A percentile compares a stretch with the other conserved stretches of the same genome.
Evolutionary conservation across 352 stramenopile species (phyloP).

Genomic region (Phytophthora rubi): DNA sequence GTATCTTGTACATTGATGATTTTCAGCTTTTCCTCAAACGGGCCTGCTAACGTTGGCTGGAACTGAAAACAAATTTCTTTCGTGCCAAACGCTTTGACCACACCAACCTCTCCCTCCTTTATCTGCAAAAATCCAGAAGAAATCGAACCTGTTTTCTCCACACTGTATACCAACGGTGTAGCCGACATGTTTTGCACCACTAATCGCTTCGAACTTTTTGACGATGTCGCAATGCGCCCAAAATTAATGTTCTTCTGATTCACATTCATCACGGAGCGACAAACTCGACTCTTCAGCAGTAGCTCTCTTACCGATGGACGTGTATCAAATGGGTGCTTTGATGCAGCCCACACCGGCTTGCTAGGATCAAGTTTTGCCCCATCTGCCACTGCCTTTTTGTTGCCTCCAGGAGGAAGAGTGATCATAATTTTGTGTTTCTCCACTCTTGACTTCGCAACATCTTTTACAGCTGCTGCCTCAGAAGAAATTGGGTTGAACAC

Average conservation of each 20-base stretch:
- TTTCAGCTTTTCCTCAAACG: conserved; percentile 90
- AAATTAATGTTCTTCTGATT: conserved; percentile 95
- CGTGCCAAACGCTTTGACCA: conserved; percentile 88
- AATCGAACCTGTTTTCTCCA: conserved; percentile 92
- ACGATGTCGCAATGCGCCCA: conserved; percentile 83
- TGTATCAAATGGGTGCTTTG: conserved; percentile 86
- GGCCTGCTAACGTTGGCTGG: conserved; percentile 81
- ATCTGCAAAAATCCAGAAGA: conserved; percentile 90
- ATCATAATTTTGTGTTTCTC: conserved; percentile 92
- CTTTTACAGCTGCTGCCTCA: conserved; percentile 35
- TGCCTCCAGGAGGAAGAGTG: conserved; percentile 82
- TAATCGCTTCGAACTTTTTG: conserved; percentile 87
- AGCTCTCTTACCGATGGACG: conserved; percentile 81
- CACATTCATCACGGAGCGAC: conserved; percentile 88
- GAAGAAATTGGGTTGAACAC: conserved; percentile 72
- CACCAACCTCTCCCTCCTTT: conserved; percentile 86
- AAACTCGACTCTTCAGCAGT: conserved; percentile 85
- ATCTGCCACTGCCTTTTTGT: conserved; percentile 82
- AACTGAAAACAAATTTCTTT: conserved; percentile 92
- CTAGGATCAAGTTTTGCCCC: conserved; percentile 61
- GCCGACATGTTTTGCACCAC: conserved; percentile 90
- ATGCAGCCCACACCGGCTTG: conserved; percentile 68
- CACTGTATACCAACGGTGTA: conserved; percentile 84
- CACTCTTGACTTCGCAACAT: conserved; percentile 69
- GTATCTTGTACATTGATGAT: conserved; percentile 91